Evolutionary conservation across 2,329 filamentous ascomycete species (phyloP).

Genomic region (Leptographium galeiforme): DNA sequence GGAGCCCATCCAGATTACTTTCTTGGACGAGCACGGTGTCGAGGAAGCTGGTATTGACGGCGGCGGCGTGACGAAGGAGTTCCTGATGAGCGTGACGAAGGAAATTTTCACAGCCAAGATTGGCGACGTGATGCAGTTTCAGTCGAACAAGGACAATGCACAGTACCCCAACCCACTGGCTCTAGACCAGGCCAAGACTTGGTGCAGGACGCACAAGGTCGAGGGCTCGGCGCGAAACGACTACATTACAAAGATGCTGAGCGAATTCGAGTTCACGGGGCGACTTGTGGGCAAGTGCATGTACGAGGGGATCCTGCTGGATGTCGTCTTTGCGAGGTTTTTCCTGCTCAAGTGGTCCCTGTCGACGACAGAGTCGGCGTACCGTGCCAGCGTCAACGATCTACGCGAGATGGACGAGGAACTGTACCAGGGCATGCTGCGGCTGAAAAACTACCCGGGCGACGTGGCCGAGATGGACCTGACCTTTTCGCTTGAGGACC

Average conservation of each 20-base stretch:
- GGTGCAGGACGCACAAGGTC: constrained; percentile 32
- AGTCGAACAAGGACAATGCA: constrained; percentile 72
- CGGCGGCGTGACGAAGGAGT: constrained; percentile 94
- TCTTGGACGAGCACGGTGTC: constrained; percentile 79
- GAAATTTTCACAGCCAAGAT: constrained; percentile 58
- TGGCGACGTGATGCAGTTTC: constrained; percentile 46
- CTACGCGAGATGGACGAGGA: constrained; percentile 81
- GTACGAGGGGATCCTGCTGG: constrained; percentile 91
- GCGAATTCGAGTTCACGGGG: constrained; percentile 80
- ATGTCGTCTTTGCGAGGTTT: constrained; percentile 86
- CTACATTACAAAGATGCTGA: constrained; percentile 46
- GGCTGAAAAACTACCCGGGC: constrained; percentile 73
- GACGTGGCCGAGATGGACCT: constrained; percentile 70
- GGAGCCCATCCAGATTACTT: constrained; percentile 92
- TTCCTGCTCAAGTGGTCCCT: constrained; percentile 93
- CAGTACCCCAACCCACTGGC: constrained; percentile 78
- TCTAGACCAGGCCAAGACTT: constrained; percentile 41
- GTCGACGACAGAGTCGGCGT: constrained; percentile 46
- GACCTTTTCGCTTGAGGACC: constrained; percentile 82
- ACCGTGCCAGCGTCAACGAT: constrained; percentile 90
- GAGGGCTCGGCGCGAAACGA: constrained; percentile 44
- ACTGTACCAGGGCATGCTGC: constrained; percentile 72
- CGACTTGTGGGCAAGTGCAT: constrained; percentile 91
- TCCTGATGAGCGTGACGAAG: constrained; percentile 74
- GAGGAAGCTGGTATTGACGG: constrained; percentile 91